Evolutionary conservation across 148 eudicot species (phyloP), one percentile per base, ranked within the genome.

Genomic region (Camellia sinensis): DNA sequence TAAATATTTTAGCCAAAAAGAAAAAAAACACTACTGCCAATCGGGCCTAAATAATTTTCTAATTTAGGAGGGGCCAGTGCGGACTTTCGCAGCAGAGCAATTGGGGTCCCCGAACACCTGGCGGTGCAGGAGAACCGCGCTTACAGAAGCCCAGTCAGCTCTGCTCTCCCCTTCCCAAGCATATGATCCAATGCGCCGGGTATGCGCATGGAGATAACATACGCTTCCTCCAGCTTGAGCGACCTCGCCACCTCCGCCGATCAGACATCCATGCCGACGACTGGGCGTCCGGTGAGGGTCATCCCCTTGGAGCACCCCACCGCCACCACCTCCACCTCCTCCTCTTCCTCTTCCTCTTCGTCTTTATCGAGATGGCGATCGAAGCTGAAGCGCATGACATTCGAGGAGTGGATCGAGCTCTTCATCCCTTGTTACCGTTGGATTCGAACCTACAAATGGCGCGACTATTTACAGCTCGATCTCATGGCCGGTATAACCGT

Each of bases 341-440:
- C 92, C 0, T 7, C 83, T 1, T 3, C 87, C 41, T 41, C 86
- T 75, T 64, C 90, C 89, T 10, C 73, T 40, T 40, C 63, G 89
- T 0, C 48, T 77, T 2, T 86, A 0, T 69, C 84, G 7, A 78
- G 79, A 82, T 91, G 95, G 98, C 80, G 74, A 71, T 44, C 86
- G 59, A 96, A 83, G 85, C 14, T 96, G 84, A 92, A 83, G 73
- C 86, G 77, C 22, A 96, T 92, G 98, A 91, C 82, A 15, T 2
- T 71, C 22, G 82, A 72, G 29, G 94, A 92, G 43, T 96, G 99
- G 99, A 88, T 94, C 79, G 90, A 88, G 45, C 61, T 85, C 14
- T 90, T 90, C 65, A 73, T 96, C 18, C 99, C 99, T 45, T 93
- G 99, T 71, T 94, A 84, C 75, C 92, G 98, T 50, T 96, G 99